phyloP scores from a whole-genome alignment of 192 early-diverging fungal species.

The Backusella macrospora region DNA sequence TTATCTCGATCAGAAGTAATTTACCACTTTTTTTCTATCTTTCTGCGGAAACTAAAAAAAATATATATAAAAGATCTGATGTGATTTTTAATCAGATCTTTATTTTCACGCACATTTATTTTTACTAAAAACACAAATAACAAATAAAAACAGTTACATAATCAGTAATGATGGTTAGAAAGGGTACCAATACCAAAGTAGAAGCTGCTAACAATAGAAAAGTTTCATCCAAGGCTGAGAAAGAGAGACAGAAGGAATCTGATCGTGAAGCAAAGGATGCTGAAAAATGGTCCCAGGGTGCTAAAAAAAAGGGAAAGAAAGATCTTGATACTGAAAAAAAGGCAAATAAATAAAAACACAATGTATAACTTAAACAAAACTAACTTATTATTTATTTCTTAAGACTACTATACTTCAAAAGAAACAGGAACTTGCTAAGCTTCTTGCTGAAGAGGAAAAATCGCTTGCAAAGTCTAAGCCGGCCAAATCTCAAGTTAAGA shows the following conservation, averaged over 20 bases:
- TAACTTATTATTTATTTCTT: conserved; percentile 1
- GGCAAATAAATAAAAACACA: conserved; percentile 25
- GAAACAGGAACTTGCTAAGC: conserved; percentile 44
- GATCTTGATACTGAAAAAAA: conserved; percentile 62
- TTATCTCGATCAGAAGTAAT: background rate
- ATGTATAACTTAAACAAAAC: background rate
- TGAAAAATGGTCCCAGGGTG: conserved; percentile 68
- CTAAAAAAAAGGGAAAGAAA: conserved; percentile 68
- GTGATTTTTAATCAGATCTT: conserved; percentile 1
- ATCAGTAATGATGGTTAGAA: conserved; percentile 6
- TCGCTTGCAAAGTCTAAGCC: conserved; percentile 46
- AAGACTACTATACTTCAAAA: conserved; percentile 53
- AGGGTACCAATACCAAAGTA: conserved; percentile 16
- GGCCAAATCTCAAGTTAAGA: conserved; percentile 61
- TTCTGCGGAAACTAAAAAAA: background rate
- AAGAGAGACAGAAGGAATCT: conserved; percentile 51
- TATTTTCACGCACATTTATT: background rate
- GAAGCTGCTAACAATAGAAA: conserved; percentile 33
- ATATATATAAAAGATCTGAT: conserved; percentile 9
- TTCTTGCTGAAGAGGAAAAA: conserved; percentile 63
- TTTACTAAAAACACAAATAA: background rate
- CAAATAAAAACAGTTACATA: background rate
- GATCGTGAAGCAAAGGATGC: conserved; percentile 66
- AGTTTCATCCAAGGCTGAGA: conserved; percentile 62
- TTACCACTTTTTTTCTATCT: background rate